Evolutionary conservation across 1,284 basidiomycete genomes (phyloP), one percentile per base, ranked within the genome.

Genomic region (Flammula alnicola): DNA sequence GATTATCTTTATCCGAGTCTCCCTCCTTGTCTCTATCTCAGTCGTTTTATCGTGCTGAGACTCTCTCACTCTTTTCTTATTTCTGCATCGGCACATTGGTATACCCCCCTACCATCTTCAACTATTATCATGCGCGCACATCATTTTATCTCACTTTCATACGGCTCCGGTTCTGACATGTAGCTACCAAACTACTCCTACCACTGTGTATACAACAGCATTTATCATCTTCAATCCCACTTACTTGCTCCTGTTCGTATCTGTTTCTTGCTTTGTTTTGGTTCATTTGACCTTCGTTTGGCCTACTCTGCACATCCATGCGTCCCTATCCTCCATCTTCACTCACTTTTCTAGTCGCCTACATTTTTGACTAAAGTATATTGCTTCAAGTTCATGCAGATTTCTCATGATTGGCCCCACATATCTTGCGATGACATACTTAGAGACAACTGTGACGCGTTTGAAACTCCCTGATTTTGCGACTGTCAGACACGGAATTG

Each of bases 1-100:
- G 38, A 38, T 27, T 47, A 47, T 52, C 26, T 39, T 47, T 52
- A 47, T 47, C n/a, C 38, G 31, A 40, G 31, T 46, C 36, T 46
- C 26, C 26, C 16, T 40, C 27, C 25, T 41, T 29, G 29, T 27
- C 31, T 22, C 19, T 29, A 12, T 41, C 11, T 26, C 39, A 16
- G 42, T 27, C 12, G 36, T 36, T n/a, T 38, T 19, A 31, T 32
- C 30, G 35, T n/a, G 19, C 36, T 23, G 19, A 14, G 35, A 44
- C 27, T 40, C 26, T 27, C 41, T 39, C 20, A 26, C 29, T 29
- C 31, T 36, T 20, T 33, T 26, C 17, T 31, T 44, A 32, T 44
- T 26, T 39, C 46, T 19, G n/a, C 40, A 47, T 25, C 36, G 22
- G 32, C 44, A 41, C 27, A 38, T 32, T 32, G 41, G 23, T 51